These are phyloP conservation scores for Serendipita sp. DNA, from an alignment of 768 basidiomycete species.

Conservation along the genomic window DNA sequence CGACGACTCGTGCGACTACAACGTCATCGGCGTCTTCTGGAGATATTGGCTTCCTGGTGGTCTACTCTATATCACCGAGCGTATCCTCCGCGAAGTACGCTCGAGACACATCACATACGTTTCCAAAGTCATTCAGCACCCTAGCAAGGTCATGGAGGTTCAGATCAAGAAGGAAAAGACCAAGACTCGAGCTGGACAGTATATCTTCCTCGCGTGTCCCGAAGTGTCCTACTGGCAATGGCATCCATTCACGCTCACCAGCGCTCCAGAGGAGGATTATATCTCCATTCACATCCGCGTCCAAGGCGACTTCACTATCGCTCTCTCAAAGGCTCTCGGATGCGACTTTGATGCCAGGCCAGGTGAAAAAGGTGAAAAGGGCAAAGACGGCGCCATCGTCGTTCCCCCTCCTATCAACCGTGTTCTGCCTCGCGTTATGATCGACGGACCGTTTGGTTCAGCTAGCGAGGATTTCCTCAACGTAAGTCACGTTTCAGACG, in stretches of 20 bases:
- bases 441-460: constrained; percentile 89
- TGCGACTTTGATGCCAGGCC: constrained; percentile 54
- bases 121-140: constrained; percentile 90
- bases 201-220: constrained; percentile 84
- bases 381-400: constrained; percentile 44
- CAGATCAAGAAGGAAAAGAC: constrained; percentile 97
- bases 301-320: constrained; percentile 81
- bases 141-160: constrained; percentile 83
- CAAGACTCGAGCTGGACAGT: constrained; percentile 69
- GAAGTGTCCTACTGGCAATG: constrained; percentile 91
- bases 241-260: constrained; percentile 93
- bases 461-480: constrained; percentile 86
- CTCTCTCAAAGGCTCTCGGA: constrained; percentile 65
- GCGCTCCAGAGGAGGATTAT: constrained; percentile 90
- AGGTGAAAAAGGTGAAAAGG: constrained; percentile 28
- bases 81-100: constrained; percentile 81
- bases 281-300: constrained; percentile 86
- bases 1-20: constrained; percentile 73
- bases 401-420: constrained; percentile 48
- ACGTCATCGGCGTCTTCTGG: constrained; percentile 89
- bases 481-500: constrained; percentile 9
- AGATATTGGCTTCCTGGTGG: constrained; percentile 86
- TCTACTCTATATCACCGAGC: constrained; percentile 71
- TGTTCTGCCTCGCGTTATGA: constrained; percentile 79
- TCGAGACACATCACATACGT: constrained; percentile 84